Evolutionary conservation across 1,139 yeast genomes (phyloP), one percentile per base, ranked within the genome.

Genomic region (Saccharomyces uvarum): DNA sequence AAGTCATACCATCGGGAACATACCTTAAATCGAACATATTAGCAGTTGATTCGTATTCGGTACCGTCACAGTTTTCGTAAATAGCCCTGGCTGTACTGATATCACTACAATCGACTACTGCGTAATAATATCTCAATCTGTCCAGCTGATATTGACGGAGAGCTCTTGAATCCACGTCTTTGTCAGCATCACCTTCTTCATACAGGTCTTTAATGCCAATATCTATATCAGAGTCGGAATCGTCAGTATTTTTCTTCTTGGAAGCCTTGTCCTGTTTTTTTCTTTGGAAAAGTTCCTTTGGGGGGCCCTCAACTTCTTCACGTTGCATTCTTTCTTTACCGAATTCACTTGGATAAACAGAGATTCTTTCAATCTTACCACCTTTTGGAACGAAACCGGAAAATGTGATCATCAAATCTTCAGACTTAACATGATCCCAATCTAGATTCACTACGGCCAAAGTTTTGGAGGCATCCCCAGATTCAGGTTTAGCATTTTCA

Each of bases 371-470:
- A 54, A 95, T 86, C 49, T 77, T 73, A 1, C 96, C 96, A 48
- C 80, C 82, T 46, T 81, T 72, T 14, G 97, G 97, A 19, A 88
- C 86, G 73, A 95, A 95, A 53, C 97, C 84, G 5, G 83, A 75
- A 63, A 95, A 89, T 0, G 98, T 86, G 4, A 96, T 96, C 88
- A 88, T 82, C 60, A 95, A 72, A 69, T 93, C 99, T 11, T 82
- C 83, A 0, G 98, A 88, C 53, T 83, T 79, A 21, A 95, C 77
- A 66, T 93, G 88, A 63, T 95, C 99, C 99, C 99, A 95, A 68
- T 95, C 99, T 80, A 95, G 77, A 66, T 95, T 95, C 32, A 95
- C 99, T 1, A 86, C 96, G 0, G 99, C 99, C 67, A 95, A 77
- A 4, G 88, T 75, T 41, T 75, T 74, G 0, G 96, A 78, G 29